phyloP scores from a whole-genome alignment of 225 moss, liverwort and hornwort genomes.

The Marchantia polymorpha region DNA sequence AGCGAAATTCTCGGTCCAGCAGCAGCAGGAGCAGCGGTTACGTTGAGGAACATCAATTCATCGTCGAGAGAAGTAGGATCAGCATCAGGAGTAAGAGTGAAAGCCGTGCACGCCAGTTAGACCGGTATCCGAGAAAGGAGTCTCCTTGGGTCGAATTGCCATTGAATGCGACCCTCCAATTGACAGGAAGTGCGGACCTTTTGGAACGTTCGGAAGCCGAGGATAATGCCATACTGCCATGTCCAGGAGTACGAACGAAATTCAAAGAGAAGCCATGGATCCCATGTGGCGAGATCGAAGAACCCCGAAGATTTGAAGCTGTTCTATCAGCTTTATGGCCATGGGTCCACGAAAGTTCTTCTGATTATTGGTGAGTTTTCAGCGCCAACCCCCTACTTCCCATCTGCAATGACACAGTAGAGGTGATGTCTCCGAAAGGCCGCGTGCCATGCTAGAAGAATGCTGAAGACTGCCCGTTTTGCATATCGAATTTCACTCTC shows the following conservation, averaged over 20 bases:
- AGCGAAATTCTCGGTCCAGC: not conserved
- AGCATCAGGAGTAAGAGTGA: not conserved
- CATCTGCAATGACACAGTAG: not conserved
- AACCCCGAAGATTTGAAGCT: constrained; percentile 28
- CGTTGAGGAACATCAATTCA: not conserved
- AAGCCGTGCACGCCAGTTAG: not conserved
- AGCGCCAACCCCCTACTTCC: not conserved
- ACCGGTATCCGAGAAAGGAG: not conserved
- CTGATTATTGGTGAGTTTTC: constrained; percentile 37
- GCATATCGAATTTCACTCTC: not conserved
- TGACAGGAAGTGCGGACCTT: not conserved
- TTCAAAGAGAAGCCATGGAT: not conserved
- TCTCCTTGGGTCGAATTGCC: not conserved
- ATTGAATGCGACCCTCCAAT: not conserved
- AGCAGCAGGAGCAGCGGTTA: not conserved
- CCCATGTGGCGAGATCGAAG: constrained; percentile 1
- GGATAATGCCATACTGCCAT: constrained; percentile 44
- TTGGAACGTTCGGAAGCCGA: not conserved
- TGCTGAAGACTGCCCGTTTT: not conserved
- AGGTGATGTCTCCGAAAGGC: not conserved
- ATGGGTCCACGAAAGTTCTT: constrained; percentile 45
- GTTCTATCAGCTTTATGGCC: constrained; percentile 47
- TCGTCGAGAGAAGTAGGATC: not conserved
- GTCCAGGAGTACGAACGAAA: constrained; percentile 25
- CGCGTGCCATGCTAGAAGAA: not conserved